Evolutionary conservation across 1,139 yeast species (phyloP), one percentile per base, ranked within the genome.

Genomic region (Blastobotrys proliferans): DNA sequence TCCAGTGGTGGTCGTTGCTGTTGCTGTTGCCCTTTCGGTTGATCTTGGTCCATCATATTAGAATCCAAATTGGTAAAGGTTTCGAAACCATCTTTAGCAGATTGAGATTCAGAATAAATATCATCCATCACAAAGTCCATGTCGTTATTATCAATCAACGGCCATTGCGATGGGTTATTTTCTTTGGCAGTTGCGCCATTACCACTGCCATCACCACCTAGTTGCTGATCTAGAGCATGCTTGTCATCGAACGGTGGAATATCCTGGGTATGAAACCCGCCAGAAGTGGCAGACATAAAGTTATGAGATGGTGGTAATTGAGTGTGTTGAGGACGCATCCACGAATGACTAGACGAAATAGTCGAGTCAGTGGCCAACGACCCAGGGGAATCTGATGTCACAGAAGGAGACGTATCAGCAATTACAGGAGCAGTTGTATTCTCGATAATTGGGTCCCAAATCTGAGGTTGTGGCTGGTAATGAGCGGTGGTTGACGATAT

Each of bases 51-150:
- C 9, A 11, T 19, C n/a, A 11, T 14, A 8, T 14, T n/a, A 6
- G 20, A 25, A 6, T 41, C 45, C 21, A 42, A 18, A 36, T 45
- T 45, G 13, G 48, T 45, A 38, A 35, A 45, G 21, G 48, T 38
- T 20, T 51, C 52, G 34, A 50, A 46, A 14, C 41, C 51, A 11
- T 47, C 53, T 6, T 43, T 43, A 4, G 24, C 38, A 8, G 19
- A 4, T 22, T 16, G 25, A 24, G 30, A 40, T 11, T 39, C 38
- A 27, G 20, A 20, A 29, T 29, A 29, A 3, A 33, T 20, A 19
- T 33, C 26, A 9, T 20, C 26, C 36, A 33, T 33, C 21, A 33
- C 22, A 14, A 19, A 13, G 16, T 33, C 27, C 17, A 33, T 25
- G 22, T 33, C 36, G 17, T 33, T 20, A 29, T 16, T 6, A n/a